Evolutionary conservation across 371 early-diverging fungal genomes (phyloP).

Genomic region (Mortierella sp.): DNA sequence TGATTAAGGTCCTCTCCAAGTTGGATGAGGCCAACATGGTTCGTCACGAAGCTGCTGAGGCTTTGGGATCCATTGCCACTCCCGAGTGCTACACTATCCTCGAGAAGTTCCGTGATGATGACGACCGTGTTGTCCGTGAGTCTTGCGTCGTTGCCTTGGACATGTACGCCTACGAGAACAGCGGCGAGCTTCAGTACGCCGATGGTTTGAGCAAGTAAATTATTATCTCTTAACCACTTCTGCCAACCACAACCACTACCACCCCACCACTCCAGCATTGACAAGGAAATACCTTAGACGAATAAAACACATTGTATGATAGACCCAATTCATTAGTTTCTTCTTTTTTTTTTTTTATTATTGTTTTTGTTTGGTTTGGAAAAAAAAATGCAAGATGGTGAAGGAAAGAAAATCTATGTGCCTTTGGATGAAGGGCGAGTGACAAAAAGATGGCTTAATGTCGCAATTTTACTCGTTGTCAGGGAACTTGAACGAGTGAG

Average conservation of each 20-base stretch:
- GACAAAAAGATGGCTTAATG: background rate
- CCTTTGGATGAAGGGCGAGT: background rate
- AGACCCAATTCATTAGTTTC: background rate
- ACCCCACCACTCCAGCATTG: background rate
- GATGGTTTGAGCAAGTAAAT: constrained; percentile 62
- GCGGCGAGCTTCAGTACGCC: constrained; percentile 81
- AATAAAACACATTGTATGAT: constrained; percentile 13
- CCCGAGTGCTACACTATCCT: constrained; percentile 89
- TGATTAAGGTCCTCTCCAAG: constrained; percentile 84
- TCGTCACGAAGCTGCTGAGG: constrained; percentile 99
- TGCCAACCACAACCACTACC: background rate
- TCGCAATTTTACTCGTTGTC: constrained; percentile 25
- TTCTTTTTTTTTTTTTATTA: background rate
- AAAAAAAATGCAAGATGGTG: constrained; percentile 15
- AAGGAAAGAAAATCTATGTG: background rate
- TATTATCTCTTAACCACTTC: background rate
- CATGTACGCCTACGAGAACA: constrained; percentile 95
- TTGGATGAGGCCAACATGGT: constrained; percentile 95
- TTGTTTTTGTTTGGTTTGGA: background rate
- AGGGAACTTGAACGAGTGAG: constrained; percentile 94
- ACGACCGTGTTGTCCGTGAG: constrained; percentile 95
- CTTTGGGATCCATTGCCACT: constrained; percentile 98
- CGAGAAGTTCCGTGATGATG: constrained; percentile 78
- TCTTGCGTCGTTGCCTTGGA: constrained; percentile 98
- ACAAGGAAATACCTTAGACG: constrained; percentile 7